Conservation (phyloP, 495 filamentous ascomycete species). For the Letharia lupina region DNA sequence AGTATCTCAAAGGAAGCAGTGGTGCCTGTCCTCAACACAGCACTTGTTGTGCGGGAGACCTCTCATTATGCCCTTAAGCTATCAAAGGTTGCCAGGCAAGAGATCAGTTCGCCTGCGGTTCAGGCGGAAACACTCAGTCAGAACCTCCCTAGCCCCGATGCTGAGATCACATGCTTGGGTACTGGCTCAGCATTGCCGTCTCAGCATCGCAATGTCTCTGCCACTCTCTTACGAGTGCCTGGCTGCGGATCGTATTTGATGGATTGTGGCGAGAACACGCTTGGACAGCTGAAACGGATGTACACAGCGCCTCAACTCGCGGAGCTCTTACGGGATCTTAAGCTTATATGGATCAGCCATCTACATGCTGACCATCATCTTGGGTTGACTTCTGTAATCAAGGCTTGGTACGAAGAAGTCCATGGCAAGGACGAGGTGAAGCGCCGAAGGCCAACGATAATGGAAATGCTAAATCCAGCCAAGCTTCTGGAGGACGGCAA, state of each 20-base stretch:
- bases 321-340: conserved; percentile 67
- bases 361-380: conserved; percentile 95
- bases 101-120: conserved; percentile 33
- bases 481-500: conserved; percentile 37
- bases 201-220: conserved; percentile 91
- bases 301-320: conserved; percentile 53
- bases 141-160: conserved; percentile 58
- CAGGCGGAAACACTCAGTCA: conserved; percentile 32
- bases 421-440: conserved; percentile 27
- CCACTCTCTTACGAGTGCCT: conserved; percentile 77
- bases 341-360: conserved; percentile 88
- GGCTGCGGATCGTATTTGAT: conserved; percentile 74
- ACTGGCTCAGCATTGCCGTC: conserved; percentile 85
- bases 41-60: conserved; percentile 30
- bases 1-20: conserved; percentile 42
- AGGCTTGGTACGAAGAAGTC: conserved; percentile 59
- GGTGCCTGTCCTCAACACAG: conserved; percentile 46
- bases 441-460: conserved; percentile 14
- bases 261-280: conserved; percentile 86
- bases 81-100: conserved; percentile 39
- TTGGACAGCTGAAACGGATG: conserved; percentile 79
- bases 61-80: conserved; percentile 41
- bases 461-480: conserved; percentile 23
- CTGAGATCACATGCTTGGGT: conserved; percentile 77
- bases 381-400: conserved; percentile 68